Evolutionary conservation across 2,329 filamentous ascomycete species (phyloP).

Genomic region (Pyricularia grisea): DNA sequence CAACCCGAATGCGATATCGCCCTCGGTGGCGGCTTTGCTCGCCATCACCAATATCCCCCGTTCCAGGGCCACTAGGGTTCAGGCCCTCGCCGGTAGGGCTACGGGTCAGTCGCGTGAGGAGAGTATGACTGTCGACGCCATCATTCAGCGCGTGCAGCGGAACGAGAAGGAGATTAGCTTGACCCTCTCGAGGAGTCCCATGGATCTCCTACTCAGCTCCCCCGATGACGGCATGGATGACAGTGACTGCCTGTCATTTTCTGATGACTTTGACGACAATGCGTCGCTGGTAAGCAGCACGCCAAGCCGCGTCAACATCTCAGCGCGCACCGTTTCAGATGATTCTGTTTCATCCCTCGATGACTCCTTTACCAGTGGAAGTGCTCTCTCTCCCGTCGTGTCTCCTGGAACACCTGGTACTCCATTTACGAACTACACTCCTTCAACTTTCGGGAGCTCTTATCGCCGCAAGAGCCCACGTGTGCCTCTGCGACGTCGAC

Average conservation of each 20-base stretch:
- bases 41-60: slow-evolving; percentile 53
- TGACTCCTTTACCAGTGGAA: slow-evolving; percentile 36
- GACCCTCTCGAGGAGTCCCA: slow-evolving; percentile 41
- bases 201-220: slow-evolving; percentile 50
- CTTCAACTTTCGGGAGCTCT: slow-evolving; percentile 35
- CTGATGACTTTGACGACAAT: slow-evolving; percentile 23
- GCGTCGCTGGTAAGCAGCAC: slow-evolving; percentile 23
- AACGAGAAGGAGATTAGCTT: slow-evolving; percentile 51
- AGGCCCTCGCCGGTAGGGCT: neutral
- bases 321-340: slow-evolving; percentile 38
- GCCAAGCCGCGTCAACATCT: slow-evolving; percentile 14
- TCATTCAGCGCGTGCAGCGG: slow-evolving; percentile 42
- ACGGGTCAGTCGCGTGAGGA: slow-evolving; percentile 18
- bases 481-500: slow-evolving; percentile 34
- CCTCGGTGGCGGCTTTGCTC: slow-evolving; percentile 50
- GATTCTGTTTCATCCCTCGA: slow-evolving; percentile 53
- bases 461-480: slow-evolving; percentile 20
- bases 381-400: slow-evolving; percentile 12
- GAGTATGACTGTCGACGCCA: slow-evolving; percentile 45
- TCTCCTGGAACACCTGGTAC: neutral
- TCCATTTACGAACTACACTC: neutral
- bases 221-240: slow-evolving; percentile 47
- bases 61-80: slow-evolving; percentile 26
- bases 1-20: slow-evolving; percentile 44
- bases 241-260: slow-evolving; percentile 37